These are phyloP conservation scores for Marvania coccoides DNA, from an alignment of 139 green algal genomes.

Conservation along the genomic window DNA sequence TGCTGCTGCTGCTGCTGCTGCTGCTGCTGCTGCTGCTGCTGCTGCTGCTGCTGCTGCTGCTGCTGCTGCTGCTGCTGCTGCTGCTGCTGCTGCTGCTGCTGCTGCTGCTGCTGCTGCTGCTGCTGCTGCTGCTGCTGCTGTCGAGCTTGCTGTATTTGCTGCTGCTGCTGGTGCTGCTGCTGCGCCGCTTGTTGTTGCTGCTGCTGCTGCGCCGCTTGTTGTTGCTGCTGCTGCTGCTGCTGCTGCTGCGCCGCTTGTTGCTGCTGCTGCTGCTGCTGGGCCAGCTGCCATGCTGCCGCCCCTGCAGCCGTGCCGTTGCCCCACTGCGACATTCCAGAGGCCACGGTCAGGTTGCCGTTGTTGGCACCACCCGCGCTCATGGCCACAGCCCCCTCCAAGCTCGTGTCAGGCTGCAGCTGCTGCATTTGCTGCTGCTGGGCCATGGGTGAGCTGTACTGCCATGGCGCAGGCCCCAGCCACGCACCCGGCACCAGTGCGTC, in stretches of 20 bases:
- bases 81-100: neutral
- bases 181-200: too few species aligned
- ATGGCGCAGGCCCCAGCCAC: too few species aligned
- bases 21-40: too few species aligned
- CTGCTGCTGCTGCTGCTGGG: neutral
- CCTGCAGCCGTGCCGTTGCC: neutral
- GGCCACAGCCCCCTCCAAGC: neutral
- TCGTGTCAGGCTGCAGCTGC: constrained; percentile 8
- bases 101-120: constrained; percentile 4
- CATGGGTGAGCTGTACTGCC: neutral
- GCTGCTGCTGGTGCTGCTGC: too few species aligned
- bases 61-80: neutral
- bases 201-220: constrained; percentile 10
- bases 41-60: too few species aligned
- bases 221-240: constrained; percentile 16
- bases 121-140: constrained; percentile 1
- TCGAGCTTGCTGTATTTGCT: neutral
- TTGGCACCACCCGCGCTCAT: neutral
- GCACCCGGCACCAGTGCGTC: neutral
- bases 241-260: too few species aligned
- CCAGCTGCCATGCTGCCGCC: neutral
- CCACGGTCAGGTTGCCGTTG: neutral
- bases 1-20: too few species aligned
- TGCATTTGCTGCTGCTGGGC: constrained; percentile 6
- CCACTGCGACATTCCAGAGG: neutral